A percentile compares a stretch with the other conserved stretches of the same genome.
These are phyloP conservation scores for Trebouxia sp. DNA, from an alignment of 139 green algal genomes.

Conservation along the genomic window DNA sequence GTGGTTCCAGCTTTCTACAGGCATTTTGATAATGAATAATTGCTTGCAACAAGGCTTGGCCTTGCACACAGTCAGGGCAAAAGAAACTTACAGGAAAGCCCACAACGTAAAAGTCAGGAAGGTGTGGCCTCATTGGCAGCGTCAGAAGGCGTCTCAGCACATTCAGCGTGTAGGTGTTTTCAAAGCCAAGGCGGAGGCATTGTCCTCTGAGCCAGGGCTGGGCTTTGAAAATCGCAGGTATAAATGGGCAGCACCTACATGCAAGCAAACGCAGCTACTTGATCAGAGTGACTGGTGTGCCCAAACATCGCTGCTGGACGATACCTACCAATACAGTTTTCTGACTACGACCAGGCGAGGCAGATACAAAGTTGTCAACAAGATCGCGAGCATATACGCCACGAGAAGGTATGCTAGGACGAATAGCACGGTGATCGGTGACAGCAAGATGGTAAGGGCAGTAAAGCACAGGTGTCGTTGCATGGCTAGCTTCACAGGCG, in stretches of 20 bases:
- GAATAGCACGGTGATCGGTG: neutral
- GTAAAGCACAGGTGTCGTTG: too few relatives aligned
- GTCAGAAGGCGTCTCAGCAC: conserved; percentile 64
- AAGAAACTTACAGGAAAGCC: conserved; percentile 63
- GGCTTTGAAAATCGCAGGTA: neutral
- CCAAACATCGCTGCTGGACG: too few relatives aligned
- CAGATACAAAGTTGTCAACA: neutral
- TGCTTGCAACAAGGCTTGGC: too few relatives aligned
- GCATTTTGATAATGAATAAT: neutral
- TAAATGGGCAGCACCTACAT: conserved; percentile 15
- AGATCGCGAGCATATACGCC: neutral
- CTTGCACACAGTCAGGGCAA: conserved; percentile 23
- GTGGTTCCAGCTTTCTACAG: conserved; percentile 71
- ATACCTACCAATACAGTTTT: neutral
- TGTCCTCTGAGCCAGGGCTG: neutral
- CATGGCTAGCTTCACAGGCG: too few relatives aligned
- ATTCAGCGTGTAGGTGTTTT: conserved; percentile 71
- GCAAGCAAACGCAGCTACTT: too few relatives aligned
- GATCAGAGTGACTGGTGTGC: too few relatives aligned
- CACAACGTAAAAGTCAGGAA: conserved; percentile 78
- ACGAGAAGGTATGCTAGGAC: neutral
- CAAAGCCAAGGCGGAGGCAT: conserved; percentile 48
- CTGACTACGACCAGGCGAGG: neutral
- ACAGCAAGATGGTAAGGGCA: too few relatives aligned
- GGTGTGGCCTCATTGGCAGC: conserved; percentile 67